These are phyloP conservation scores for Lipomyces starkeyi DNA, from an alignment of 805 yeast genomes.

Conservation along the genomic window DNA sequence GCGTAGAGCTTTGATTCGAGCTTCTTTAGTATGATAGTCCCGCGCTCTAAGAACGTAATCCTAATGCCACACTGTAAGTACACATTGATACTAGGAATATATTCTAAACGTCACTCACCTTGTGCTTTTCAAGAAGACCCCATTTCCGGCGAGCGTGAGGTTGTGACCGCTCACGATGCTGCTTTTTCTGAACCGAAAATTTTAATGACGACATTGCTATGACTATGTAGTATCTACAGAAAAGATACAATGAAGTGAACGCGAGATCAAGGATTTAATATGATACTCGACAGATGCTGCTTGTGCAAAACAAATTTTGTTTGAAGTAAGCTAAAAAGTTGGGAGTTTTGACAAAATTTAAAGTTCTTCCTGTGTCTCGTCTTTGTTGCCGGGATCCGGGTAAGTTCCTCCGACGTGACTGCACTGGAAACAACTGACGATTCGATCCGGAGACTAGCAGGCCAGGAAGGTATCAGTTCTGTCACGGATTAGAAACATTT, in stretches of 20 bases:
- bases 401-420: neutral
- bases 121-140: constrained; percentile 93
- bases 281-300: neutral
- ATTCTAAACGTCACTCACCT: constrained; percentile 40
- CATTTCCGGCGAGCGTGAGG: constrained; percentile 70
- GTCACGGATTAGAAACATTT: neutral
- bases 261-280: neutral
- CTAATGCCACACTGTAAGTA: constrained; percentile 20
- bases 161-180: constrained; percentile 93
- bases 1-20: constrained; percentile 69
- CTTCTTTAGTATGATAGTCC: constrained; percentile 65
- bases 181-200: constrained; percentile 93
- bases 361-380: neutral
- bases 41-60: constrained; percentile 74
- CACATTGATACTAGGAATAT: neutral
- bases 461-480: no score
- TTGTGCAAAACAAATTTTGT: neutral
- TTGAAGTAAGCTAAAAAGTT: neutral
- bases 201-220: constrained; percentile 72
- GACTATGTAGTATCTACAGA: neutral
- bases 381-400: neutral
- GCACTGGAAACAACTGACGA: no score
- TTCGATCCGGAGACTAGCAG: neutral
- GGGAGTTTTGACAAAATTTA: neutral
- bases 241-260: neutral